These are phyloP conservation scores for Pelomyxa schiedti DNA, from an alignment of 78 protist species.

Conservation along the genomic window DNA sequence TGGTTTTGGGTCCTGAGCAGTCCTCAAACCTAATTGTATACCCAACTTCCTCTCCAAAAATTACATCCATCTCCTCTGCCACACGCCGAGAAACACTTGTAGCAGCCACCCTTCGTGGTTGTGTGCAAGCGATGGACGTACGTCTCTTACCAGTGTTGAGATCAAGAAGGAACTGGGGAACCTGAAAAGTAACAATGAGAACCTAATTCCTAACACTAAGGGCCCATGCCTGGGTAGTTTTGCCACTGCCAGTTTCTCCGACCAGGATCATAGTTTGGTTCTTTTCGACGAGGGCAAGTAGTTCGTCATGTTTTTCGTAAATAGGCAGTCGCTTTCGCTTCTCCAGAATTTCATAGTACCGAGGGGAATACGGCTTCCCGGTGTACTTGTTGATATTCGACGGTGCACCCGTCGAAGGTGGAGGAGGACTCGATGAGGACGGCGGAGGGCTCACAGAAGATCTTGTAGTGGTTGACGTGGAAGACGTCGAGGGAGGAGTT, in stretches of 20 bases:
- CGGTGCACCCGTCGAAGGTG: neutral
- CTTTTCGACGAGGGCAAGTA: slow-evolving; percentile 32
- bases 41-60: slow-evolving; percentile 93
- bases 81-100: slow-evolving; percentile 85
- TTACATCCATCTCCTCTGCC: slow-evolving; percentile 95
- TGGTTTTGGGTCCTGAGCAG: slow-evolving; percentile 60
- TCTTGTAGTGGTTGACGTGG: too few relatives aligned
- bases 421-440: neutral
- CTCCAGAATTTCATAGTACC: slow-evolving; percentile 70
- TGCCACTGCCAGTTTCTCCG: slow-evolving; percentile 99
- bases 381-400: neutral
- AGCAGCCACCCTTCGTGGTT: slow-evolving; percentile 98
- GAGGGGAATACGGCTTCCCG: slow-evolving; percentile 46
- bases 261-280: slow-evolving; percentile 81
- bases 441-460: too few relatives aligned
- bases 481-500: too few relatives aligned
- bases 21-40: slow-evolving; percentile 99
- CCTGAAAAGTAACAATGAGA: neutral
- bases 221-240: slow-evolving; percentile 81
- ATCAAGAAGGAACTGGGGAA: slow-evolving; percentile 60
- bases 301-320: slow-evolving; percentile 60
- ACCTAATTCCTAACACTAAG: neutral
- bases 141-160: slow-evolving; percentile 31
- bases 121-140: slow-evolving; percentile 86
- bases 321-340: slow-evolving; percentile 78